A percentile compares a stretch with the other conserved stretches of the same genome.
Evolutionary conservation across 2,329 filamentous ascomycete genomes (phyloP).

Genomic region (Botrytis medusae): DNA sequence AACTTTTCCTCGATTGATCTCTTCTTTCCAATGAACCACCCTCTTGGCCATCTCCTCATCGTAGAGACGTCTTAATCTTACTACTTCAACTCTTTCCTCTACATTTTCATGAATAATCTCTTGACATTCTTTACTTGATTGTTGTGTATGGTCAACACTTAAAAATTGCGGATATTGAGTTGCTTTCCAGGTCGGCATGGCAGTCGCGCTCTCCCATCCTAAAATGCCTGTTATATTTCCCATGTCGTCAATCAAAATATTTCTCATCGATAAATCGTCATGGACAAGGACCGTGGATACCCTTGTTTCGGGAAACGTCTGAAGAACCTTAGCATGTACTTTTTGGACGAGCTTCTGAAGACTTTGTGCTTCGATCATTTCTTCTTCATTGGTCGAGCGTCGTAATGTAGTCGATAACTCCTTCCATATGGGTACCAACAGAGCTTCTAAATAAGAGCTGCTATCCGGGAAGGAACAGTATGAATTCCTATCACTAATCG

Average conservation of each 20-base stretch:
- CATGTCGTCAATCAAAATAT: slow-evolving; percentile 1
- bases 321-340: background rate
- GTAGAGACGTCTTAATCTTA: background rate
- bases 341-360: slow-evolving; percentile 2
- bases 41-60: background rate
- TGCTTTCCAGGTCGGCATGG: background rate
- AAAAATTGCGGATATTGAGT: background rate
- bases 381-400: background rate
- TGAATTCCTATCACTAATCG: background rate
- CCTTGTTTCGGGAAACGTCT: background rate
- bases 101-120: background rate
- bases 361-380: background rate
- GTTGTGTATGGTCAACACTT: background rate
- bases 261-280: slow-evolving; percentile 6
- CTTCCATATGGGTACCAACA: background rate
- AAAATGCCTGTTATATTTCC: background rate
- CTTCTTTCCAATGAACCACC: background rate
- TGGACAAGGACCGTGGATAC: background rate
- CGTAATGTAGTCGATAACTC: background rate
- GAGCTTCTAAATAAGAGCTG: background rate
- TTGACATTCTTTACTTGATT: background rate
- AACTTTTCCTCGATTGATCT: background rate
- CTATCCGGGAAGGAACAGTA: background rate
- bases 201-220: background rate
- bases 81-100: background rate